Evolutionary conservation across 108 stramenopile species (phyloP).

Genomic region (Nitzschia sp.): DNA sequence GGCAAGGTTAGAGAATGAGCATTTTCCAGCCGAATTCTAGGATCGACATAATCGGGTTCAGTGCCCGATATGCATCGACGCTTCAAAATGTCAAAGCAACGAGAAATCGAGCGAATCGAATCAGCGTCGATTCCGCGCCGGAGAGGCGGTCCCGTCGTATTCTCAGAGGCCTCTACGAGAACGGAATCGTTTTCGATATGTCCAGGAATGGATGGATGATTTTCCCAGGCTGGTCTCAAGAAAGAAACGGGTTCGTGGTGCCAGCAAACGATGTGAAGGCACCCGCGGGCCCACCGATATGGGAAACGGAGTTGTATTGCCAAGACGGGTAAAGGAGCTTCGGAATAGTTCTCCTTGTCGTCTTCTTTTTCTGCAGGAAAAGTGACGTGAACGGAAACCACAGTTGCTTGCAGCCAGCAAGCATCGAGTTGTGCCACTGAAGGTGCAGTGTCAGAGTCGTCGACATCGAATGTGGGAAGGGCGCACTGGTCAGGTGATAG

Average conservation of each 20-base stretch:
- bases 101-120: not conserved
- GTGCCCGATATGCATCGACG: conserved; percentile 36
- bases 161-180: not conserved
- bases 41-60: conserved; percentile 32
- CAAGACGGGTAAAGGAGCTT: conserved; percentile 14
- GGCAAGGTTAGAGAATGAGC: conserved; percentile 16
- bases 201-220: not conserved
- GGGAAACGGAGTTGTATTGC: conserved; percentile 24
- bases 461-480: conserved; percentile 19
- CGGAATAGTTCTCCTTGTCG: conserved; percentile 21
- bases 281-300: conserved; percentile 10
- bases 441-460: not conserved
- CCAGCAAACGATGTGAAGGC: conserved; percentile 35
- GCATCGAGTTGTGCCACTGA: not conserved
- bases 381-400: conserved; percentile 16
- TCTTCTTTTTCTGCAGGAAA: conserved; percentile 13
- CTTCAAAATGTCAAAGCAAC: conserved; percentile 46
- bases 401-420: conserved; percentile 22
- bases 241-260: conserved; percentile 25
- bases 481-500: conserved; percentile 33
- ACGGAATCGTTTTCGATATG: not conserved
- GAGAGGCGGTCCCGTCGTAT: not conserved
- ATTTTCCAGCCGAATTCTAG: conserved; percentile 20
- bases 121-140: not conserved
- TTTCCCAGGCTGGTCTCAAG: conserved; percentile 23